Base-by-base conservation (phyloP, 129 eudicot species). In the Flaveria ramosissima region DNA sequence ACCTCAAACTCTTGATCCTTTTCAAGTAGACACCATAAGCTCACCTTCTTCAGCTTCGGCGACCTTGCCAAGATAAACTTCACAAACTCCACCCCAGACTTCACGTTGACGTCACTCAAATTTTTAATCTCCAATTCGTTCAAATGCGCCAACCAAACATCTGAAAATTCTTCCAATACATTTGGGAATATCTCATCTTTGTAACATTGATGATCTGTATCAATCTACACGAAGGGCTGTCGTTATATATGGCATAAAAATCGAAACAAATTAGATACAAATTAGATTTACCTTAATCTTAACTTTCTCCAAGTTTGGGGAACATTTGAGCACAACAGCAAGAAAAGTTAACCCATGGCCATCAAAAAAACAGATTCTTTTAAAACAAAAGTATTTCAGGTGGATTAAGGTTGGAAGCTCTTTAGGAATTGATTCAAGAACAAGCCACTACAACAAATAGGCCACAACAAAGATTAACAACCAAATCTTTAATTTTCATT, bases 11-110 rank as follows among this genome's bases (percentile, higher is more conserved):
- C 41, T 61, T 61, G 8, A 61, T 11, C 41, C 8, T 26, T 12
- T 3, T 26, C 17, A 24, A 11, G 7, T 9, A 4, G 3, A 26
- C 67, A 10, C 6, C 0, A 0, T 61, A 61, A 3, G 9, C 17
- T 10, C 41, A 61, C 39, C 67, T 61, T 61, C 41, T 61, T 61
- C 67, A 61, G 17, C 41, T 61, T 61, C 0, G 67, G 67, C 1
- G 67, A 61, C 67, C 67, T 61, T 24, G 63, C 30, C 63, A 56
- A 19, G 39, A 60, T 60, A 24, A 60, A 60, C 67, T 26, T 61
- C 19, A 61, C 67, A 61, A 60, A 24, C 19, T 61, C 42, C 67
- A 61, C 3, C 17, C 1, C n/a, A 26, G 17, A 4, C 41, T 61
- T 26, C 1, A 12, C 10, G 42, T 61, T 61, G 41, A 11, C 9